phyloP scores from a whole-genome alignment of 805 yeast species.

The Ogataea parapolymorpha region DNA sequence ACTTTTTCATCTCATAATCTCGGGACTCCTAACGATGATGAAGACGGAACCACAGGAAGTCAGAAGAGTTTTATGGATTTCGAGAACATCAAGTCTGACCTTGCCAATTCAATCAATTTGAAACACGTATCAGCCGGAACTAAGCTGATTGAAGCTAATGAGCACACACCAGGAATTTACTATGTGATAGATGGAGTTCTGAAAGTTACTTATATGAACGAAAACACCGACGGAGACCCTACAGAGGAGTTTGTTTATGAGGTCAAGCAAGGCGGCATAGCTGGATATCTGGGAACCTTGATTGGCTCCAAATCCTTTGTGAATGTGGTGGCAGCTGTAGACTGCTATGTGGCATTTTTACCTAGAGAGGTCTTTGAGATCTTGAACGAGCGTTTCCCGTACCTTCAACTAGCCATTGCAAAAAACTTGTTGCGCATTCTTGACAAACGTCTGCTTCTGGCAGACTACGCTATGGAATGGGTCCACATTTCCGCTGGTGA shows the following conservation, averaged over 20 bases:
- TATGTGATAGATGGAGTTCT: slow-evolving; percentile 78
- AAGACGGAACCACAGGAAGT: slow-evolving; percentile 15
- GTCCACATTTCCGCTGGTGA: slow-evolving; percentile 86
- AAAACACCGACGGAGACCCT: slow-evolving; percentile 17
- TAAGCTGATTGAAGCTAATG: slow-evolving; percentile 59
- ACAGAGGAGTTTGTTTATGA: slow-evolving; percentile 47
- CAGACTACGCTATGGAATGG: slow-evolving; percentile 96
- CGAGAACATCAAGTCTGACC: slow-evolving; percentile 51
- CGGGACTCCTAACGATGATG: slow-evolving; percentile 6
- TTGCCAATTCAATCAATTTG: slow-evolving; percentile 59
- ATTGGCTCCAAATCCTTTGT: slow-evolving; percentile 79
- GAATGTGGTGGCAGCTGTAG: slow-evolving; percentile 58
- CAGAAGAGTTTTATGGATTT: slow-evolving; percentile 35
- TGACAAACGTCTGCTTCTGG: slow-evolving; percentile 61
- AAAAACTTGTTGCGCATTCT: slow-evolving; percentile 64
- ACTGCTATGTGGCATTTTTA: slow-evolving; percentile 67
- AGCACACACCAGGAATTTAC: slow-evolving; percentile 68
- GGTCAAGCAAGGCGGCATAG: slow-evolving; percentile 74
- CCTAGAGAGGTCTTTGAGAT: slow-evolving; percentile 60
- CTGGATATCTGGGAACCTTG: slow-evolving; percentile 81
- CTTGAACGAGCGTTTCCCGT: slow-evolving; percentile 71
- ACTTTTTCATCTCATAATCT: slow-evolving; percentile 7
- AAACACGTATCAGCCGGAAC: slow-evolving; percentile 50
- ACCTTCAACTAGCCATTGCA: slow-evolving; percentile 75
- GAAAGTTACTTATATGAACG: slow-evolving; percentile 54